Evolutionary conservation across 106 monocot species (phyloP).

Genomic region (Posidonia australis): DNA sequence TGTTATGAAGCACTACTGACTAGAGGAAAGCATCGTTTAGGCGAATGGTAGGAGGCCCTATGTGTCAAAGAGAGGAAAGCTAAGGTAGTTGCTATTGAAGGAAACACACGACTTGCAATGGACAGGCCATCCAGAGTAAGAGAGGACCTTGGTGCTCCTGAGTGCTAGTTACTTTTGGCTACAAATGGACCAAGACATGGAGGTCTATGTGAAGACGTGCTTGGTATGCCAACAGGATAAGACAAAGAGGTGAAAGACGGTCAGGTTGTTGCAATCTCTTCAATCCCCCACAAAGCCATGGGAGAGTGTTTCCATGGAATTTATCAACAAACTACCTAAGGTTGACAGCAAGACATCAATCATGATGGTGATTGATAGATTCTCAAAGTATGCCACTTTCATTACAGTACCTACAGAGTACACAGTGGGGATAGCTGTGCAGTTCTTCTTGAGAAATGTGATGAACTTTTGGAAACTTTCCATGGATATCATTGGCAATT

Average conservation of each 20-base stretch:
- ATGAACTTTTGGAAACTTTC: constrained; percentile 8
- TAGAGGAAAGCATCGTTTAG: background rate
- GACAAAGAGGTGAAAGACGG: background rate
- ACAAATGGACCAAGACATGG: background rate
- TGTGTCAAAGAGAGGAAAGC: background rate
- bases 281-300: background rate
- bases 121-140: background rate
- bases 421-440: background rate
- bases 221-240: background rate
- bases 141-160: background rate
- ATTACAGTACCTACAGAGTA: background rate
- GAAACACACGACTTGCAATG: background rate
- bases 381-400: constrained; percentile 9
- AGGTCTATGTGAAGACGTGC: background rate
- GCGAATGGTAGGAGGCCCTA: background rate
- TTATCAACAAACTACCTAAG: background rate
- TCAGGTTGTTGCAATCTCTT: background rate
- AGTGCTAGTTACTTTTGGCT: background rate
- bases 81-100: background rate
- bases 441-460: background rate
- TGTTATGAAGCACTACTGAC: no score
- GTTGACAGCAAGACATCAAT: background rate
- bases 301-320: background rate
- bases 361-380: background rate
- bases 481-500: background rate